Base-by-base conservation (phyloP, 768 basidiomycete genomes). In the Amanita inopinata region DNA sequence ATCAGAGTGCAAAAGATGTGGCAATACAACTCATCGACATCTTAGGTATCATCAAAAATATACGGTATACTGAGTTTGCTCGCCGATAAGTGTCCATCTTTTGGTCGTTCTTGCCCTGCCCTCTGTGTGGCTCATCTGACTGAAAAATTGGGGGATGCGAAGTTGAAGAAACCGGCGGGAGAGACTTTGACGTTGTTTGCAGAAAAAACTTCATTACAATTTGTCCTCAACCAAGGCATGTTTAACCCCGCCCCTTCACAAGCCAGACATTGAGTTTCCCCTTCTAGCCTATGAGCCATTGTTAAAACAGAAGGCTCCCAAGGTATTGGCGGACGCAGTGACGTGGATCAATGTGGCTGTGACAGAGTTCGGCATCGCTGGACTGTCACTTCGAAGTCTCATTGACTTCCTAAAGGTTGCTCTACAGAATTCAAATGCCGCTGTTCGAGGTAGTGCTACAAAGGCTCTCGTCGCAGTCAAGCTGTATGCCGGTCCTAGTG, bases 81-180 rank as follows among this genome's bases (percentile, higher is more conserved):
- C 30, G 85, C 92, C 1, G 78, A 88, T 50, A 66, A 69, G 25
- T 89, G 81, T 52, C 80, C 90, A 1, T 76, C 80, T 1, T 98
- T 98, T 60, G 82, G 88, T 20, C 75, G 82, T 51, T 80, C 91
- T 1, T 90, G 88, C 40, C 74, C 78, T 5, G 93, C 92, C 1
- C 63, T 97, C 15, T 80, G 76, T 41, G 75, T 91, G 3, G 72
- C 78, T 3, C 86, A 91, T 60, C 65, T 98, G 17, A 78, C 78
- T 28, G 96, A 99, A 62, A 98, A 99, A 62, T 66, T 99, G 35
- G 96, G 96, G 15, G 96, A 99, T 56, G 65, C 87, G 63, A 99
- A 99, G 57, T 63, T 99, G 46, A 98, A 97, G 70, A 98, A 97
- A 58, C 86, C 93, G 3, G 89, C 93, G 15, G 85, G 89, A 15